Evolutionary conservation across 345 rosid genomes (phyloP).

Genomic region (Bretschneidera sinensis): DNA sequence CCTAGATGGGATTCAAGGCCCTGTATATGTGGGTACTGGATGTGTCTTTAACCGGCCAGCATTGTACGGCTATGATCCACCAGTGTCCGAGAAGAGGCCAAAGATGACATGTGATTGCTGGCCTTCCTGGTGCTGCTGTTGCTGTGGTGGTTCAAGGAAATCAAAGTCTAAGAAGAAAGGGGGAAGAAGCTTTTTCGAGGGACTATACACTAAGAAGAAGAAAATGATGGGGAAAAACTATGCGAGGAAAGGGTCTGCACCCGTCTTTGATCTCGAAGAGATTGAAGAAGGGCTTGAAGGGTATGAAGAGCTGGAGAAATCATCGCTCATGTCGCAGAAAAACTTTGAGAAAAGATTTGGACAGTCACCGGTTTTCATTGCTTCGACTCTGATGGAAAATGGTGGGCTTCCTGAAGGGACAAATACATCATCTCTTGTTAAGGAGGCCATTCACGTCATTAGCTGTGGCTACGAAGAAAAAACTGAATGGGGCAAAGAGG

Average conservation of each 20-base stretch:
- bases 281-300: slow-evolving; percentile 99
- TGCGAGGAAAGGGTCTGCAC: slow-evolving; percentile 48
- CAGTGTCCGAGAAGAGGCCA: slow-evolving; percentile 76
- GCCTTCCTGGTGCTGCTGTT: slow-evolving; percentile 94
- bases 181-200: slow-evolving; percentile 49
- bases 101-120: slow-evolving; percentile 98
- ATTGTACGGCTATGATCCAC: slow-evolving; percentile 91
- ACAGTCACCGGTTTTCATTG: slow-evolving; percentile 83
- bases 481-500: slow-evolving; percentile 99
- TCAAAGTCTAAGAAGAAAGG: slow-evolving; percentile 76
- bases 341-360: slow-evolving; percentile 94
- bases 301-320: slow-evolving; percentile 81
- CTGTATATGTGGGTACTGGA: slow-evolving; percentile 96
- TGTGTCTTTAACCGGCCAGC: slow-evolving; percentile 94
- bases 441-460: slow-evolving; percentile 96
- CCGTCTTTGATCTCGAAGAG: slow-evolving; percentile 75
- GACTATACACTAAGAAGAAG: slow-evolving; percentile 57
- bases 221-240: slow-evolving; percentile 64
- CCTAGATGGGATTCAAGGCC: slow-evolving; percentile 91
- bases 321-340: slow-evolving; percentile 93
- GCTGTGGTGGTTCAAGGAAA: slow-evolving; percentile 85
- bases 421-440: slow-evolving; percentile 58
- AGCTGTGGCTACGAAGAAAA: slow-evolving; percentile 93
- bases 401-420: slow-evolving; percentile 98
- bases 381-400: slow-evolving; percentile 90